phyloP scores from a whole-genome alignment of 495 filamentous ascomycete species.

The Xylaria intraflava region DNA sequence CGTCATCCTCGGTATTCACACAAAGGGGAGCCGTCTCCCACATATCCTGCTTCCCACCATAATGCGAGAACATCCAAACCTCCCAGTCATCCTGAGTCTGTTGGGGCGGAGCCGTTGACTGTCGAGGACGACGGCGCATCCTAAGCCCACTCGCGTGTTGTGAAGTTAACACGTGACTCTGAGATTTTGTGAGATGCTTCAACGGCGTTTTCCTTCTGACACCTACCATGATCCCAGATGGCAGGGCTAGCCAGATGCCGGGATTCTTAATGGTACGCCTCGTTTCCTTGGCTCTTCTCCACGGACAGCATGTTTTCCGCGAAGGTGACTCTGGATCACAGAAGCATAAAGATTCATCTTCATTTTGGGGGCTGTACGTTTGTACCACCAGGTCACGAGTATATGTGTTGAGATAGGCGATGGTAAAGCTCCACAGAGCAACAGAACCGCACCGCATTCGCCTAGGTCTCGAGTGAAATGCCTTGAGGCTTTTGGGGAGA shows the following conservation, averaged over 20 bases:
- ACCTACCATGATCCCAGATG: constrained; percentile 44
- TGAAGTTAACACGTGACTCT: not conserved
- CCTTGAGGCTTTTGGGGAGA: constrained; percentile 45
- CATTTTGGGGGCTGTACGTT: constrained; percentile 45
- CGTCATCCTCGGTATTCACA: constrained; percentile 23
- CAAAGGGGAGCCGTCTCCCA: constrained; percentile 36
- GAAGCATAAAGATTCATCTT: constrained; percentile 37
- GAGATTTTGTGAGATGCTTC: constrained; percentile 9
- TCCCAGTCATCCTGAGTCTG: constrained; percentile 50
- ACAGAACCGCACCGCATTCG: constrained; percentile 43
- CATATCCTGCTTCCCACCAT: constrained; percentile 25
- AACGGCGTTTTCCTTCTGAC: constrained; percentile 26
- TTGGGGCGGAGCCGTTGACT: constrained; percentile 7
- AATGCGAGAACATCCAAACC: constrained; percentile 54
- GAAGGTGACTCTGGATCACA: constrained; percentile 27
- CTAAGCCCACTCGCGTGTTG: constrained; percentile 16
- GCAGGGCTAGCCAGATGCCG: constrained; percentile 42
- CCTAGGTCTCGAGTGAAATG: constrained; percentile 40
- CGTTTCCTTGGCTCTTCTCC: constrained; percentile 33
- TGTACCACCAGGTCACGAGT: constrained; percentile 50
- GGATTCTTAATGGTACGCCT: constrained; percentile 38
- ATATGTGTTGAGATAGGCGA: constrained; percentile 48
- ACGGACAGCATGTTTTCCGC: constrained; percentile 33
- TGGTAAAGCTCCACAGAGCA: constrained; percentile 44
- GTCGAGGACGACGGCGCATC: constrained; percentile 15